Evolutionary conservation across 2,329 filamentous ascomycete species (phyloP), one percentile per base, ranked within the genome.

Genomic region (Aureobasidium melanogenum): DNA sequence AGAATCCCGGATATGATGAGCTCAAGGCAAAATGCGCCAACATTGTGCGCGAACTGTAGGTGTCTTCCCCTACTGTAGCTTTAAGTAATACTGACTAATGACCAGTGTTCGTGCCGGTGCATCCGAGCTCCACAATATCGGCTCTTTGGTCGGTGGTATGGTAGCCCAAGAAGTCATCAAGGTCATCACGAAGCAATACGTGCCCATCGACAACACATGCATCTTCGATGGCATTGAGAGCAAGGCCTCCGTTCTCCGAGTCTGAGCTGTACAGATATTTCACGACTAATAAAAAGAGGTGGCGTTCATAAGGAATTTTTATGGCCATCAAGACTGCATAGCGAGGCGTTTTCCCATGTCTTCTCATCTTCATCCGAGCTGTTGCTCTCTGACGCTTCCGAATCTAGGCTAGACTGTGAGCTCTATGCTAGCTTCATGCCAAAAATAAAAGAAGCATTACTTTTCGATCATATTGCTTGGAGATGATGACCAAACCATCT

Each of bases 101-200:
- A 19, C 38, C 43, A 77, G 84, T 63, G 84, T 87, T 36, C 85
- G 95, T 63, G 88, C 90, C 38, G 86, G 84, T 51, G 89, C 90
- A 30, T 89, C 86, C 59, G 95, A 99, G 73, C 77, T 99, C 63
- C 94, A 99, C 77, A 97, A 97, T 71, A 89, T 95, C 61, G 88
- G 92, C 34, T 87, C 92, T 28, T 77, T 96, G 61, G 88, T 87
- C 1, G 95, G 94, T 32, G 95, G 94, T 3, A 88, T 99, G 78
- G 88, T 95, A 51, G 91, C 93, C n/a, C 95, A 99, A 75, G 94
- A 99, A 76, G 84, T 93, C 64, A 95, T 99, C 77, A 99, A 99
- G 72, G 82, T 85, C 73, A 84, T 93, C 47, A 87, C 84, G n/a
- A 79, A 81, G 68, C 84, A 87, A 72, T 87, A 87, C 69, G 77